phyloP scores from a whole-genome alignment of 2,329 filamentous ascomycete species.

The Botrytis fragariae region DNA sequence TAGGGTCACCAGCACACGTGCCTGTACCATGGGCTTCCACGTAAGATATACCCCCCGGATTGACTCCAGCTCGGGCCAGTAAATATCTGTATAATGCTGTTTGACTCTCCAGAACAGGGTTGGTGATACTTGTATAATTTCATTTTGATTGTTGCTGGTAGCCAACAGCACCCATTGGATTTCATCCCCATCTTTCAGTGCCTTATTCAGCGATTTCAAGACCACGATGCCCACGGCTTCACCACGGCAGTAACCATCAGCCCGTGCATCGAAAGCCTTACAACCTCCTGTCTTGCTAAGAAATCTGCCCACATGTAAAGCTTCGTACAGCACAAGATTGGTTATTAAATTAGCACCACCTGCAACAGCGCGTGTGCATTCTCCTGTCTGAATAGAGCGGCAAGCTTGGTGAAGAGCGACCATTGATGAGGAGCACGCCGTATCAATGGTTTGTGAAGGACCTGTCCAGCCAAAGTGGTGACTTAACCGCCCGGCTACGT shows the following conservation, averaged over 20 bases:
- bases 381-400: slow-evolving; percentile 25
- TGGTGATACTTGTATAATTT: slow-evolving; percentile 55
- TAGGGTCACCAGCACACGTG: slow-evolving; percentile 26
- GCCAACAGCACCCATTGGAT: slow-evolving; percentile 55
- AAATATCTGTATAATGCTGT: slow-evolving; percentile 36
- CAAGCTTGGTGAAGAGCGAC: slow-evolving; percentile 38
- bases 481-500: slow-evolving; percentile 43
- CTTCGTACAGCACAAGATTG: not conserved
- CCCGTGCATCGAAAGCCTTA: slow-evolving; percentile 45
- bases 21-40: slow-evolving; percentile 28
- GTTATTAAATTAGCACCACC: slow-evolving; percentile 12
- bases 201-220: slow-evolving; percentile 41
- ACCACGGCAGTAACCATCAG: slow-evolving; percentile 54
- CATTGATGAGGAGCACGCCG: slow-evolving; percentile 41
- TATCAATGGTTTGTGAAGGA: slow-evolving; percentile 41
- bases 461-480: slow-evolving; percentile 43
- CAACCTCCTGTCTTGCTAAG: slow-evolving; percentile 2
- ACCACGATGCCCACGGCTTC: slow-evolving; percentile 50
- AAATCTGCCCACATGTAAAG: slow-evolving; percentile 2
- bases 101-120: slow-evolving; percentile 50
- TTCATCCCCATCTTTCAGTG: slow-evolving; percentile 46
- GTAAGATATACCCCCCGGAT: slow-evolving; percentile 16
- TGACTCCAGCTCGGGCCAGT: slow-evolving; percentile 19
- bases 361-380: slow-evolving; percentile 13
- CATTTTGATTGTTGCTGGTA: slow-evolving; percentile 55